A percentile compares a stretch with the other conserved stretches of the same genome.
Evolutionary conservation across 805 yeast species (phyloP).

Genomic region (Metschnikowia bowlesiae): DNA sequence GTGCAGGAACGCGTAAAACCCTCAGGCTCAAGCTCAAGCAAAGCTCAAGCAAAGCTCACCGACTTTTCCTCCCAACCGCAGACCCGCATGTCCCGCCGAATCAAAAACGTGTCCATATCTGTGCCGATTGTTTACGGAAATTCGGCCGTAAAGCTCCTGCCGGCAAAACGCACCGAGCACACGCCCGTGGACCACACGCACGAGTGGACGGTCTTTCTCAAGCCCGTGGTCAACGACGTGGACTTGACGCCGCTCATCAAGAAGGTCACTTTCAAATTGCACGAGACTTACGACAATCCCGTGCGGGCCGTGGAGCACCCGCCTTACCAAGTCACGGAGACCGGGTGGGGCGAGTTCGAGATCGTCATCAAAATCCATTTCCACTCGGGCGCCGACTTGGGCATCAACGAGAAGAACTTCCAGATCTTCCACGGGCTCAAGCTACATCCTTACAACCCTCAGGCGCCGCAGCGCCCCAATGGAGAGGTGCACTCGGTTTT

Average conservation of each 20-base stretch:
- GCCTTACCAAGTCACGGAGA: conserved; percentile 92
- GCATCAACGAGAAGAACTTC: conserved; percentile 73
- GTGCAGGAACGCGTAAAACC: too few relatives aligned
- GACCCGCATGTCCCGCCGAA: conserved; percentile 19
- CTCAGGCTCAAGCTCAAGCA: too few relatives aligned
- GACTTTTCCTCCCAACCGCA: background rate
- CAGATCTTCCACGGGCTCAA: conserved; percentile 85
- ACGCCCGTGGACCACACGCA: conserved; percentile 92
- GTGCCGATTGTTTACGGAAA: conserved; percentile 83
- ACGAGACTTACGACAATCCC: conserved; percentile 87
- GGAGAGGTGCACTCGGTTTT: conserved; percentile 44
- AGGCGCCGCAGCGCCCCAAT: conserved; percentile 33
- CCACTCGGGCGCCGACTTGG: conserved; percentile 63
- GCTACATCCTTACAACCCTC: conserved; percentile 76
- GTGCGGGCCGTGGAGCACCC: conserved; percentile 84
- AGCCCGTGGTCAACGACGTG: conserved; percentile 63
- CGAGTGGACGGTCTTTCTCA: conserved; percentile 89
- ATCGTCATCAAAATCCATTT: conserved; percentile 83
- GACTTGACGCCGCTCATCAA: conserved; percentile 80
- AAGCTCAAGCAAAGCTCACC: background rate
- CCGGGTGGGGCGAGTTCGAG: conserved; percentile 99
- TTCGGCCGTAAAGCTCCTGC: conserved; percentile 60
- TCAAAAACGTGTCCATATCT: conserved; percentile 48
- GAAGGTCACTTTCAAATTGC: conserved; percentile 89
- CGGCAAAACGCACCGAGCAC: conserved; percentile 42